A percentile compares a stretch with the other conserved stretches of the same genome.
Evolutionary conservation across 306 rosid genomes (phyloP).

Genomic region (Cyamopsis tetragonoloba): DNA sequence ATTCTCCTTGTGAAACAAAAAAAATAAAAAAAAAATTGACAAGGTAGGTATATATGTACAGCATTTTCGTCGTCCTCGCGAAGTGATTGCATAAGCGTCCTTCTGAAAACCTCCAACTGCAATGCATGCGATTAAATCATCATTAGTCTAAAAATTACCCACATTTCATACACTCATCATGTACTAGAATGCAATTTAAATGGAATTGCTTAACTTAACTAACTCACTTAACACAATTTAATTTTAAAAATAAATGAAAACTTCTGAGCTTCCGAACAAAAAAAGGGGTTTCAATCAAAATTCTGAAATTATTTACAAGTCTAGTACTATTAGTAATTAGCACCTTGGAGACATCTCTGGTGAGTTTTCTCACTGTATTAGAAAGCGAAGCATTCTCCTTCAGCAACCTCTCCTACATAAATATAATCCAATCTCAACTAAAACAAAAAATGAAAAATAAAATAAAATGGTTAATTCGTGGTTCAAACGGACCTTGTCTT

Average conservation of each 20-base stretch:
- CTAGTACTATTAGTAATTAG: background rate
- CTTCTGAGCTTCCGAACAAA: too few relatives aligned
- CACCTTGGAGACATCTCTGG: slow-evolving; percentile 91
- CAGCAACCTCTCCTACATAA: slow-evolving; percentile 52
- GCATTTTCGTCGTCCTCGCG: slow-evolving; percentile 70
- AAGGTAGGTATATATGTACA: too few relatives aligned
- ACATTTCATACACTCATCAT: background rate
- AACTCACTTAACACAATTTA: too few relatives aligned
- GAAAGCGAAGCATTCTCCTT: slow-evolving; percentile 65
- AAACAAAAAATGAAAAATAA: background rate
- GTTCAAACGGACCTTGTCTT: slow-evolving; percentile 51
- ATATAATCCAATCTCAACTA: background rate
- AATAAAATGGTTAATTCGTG: background rate
- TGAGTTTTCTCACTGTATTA: slow-evolving; percentile 67
- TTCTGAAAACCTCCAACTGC: slow-evolving; percentile 90
- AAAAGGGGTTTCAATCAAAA: background rate
- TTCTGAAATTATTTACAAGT: background rate
- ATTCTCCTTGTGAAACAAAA: too few relatives aligned
- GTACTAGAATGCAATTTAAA: background rate
- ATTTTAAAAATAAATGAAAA: too few relatives aligned
- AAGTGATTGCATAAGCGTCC: slow-evolving; percentile 86
- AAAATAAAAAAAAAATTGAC: too few relatives aligned
- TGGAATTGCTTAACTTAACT: background rate
- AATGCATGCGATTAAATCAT: background rate
- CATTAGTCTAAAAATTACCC: background rate